Percentiles rank a stretch among this genome's conserved stretches.
phyloP scores from a whole-genome alignment of 78 protist genomes.

The Ministeria vibrans region DNA sequence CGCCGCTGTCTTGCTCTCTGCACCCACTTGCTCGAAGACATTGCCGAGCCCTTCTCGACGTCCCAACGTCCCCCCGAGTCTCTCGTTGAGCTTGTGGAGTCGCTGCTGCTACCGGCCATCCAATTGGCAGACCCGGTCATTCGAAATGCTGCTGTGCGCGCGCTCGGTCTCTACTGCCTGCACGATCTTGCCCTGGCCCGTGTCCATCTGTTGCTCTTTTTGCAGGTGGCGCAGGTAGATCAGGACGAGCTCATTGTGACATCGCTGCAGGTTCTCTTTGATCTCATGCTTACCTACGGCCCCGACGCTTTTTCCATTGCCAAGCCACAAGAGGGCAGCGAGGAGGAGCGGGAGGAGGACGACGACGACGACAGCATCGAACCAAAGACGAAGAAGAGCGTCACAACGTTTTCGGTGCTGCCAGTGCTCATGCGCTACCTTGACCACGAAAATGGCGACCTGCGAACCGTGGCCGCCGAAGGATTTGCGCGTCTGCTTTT shows the following conservation, averaged over 20 bases:
- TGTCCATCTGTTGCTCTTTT: background rate
- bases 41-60: background rate
- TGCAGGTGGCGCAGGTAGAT: background rate
- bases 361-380: background rate
- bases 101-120: background rate
- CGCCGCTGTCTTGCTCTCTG: background rate
- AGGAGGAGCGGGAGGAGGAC: background rate
- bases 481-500: slow-evolving; percentile 12
- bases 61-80: background rate
- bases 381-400: background rate
- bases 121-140: background rate
- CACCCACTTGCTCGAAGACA: background rate
- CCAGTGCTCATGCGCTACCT: background rate
- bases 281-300: background rate
- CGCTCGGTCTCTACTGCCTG: background rate
- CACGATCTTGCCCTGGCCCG: background rate
- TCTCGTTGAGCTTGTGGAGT: background rate
- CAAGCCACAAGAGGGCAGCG: background rate
- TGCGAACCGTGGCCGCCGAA: background rate
- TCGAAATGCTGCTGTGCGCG: background rate
- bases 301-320: background rate
- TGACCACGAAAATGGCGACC: background rate
- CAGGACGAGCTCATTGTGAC: background rate
- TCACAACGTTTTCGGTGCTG: background rate
- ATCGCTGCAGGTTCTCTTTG: background rate